Evolutionary conservation across 2,329 filamentous ascomycete genomes (phyloP).

Genomic region (Furcasterigmium sp.): DNA sequence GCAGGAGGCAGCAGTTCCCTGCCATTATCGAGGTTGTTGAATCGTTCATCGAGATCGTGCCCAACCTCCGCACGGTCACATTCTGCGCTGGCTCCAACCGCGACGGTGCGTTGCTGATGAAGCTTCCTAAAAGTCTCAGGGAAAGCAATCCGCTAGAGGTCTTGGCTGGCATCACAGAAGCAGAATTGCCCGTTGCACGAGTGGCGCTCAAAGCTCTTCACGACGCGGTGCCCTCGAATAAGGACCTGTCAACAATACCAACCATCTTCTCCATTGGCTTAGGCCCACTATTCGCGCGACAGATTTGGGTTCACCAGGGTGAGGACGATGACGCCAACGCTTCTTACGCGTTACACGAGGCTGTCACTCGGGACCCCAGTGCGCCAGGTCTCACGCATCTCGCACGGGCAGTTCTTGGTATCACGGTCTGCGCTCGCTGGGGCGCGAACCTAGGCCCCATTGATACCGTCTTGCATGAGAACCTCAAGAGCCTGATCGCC

Average conservation of each 20-base stretch:
- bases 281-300: constrained; percentile 37
- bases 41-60: constrained; percentile 64
- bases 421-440: constrained; percentile 71
- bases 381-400: constrained; percentile 71
- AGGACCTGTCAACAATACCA: constrained; percentile 27
- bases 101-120: constrained; percentile 75
- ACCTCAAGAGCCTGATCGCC: constrained; percentile 36
- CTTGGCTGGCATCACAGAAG: constrained; percentile 15
- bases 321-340: constrained; percentile 49
- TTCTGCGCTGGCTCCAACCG: constrained; percentile 88
- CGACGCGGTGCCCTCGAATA: constrained; percentile 34
- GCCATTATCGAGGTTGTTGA: constrained; percentile 79
- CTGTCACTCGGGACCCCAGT: constrained; percentile 62
- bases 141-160: constrained; percentile 59
- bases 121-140: constrained; percentile 53
- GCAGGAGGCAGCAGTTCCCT: constrained; percentile 75
- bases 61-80: constrained; percentile 65
- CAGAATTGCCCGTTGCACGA: constrained; percentile 20
- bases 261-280: constrained; percentile 38
- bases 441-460: constrained; percentile 51
- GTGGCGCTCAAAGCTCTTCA: constrained; percentile 30
- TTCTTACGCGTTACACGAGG: constrained; percentile 66
- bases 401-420: constrained; percentile 63
- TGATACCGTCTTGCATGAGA: constrained; percentile 37
- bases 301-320: constrained; percentile 48